Evolutionary conservation across 495 filamentous ascomycete species (phyloP).

Genomic region (Lasiosphaeris hirsuta): DNA sequence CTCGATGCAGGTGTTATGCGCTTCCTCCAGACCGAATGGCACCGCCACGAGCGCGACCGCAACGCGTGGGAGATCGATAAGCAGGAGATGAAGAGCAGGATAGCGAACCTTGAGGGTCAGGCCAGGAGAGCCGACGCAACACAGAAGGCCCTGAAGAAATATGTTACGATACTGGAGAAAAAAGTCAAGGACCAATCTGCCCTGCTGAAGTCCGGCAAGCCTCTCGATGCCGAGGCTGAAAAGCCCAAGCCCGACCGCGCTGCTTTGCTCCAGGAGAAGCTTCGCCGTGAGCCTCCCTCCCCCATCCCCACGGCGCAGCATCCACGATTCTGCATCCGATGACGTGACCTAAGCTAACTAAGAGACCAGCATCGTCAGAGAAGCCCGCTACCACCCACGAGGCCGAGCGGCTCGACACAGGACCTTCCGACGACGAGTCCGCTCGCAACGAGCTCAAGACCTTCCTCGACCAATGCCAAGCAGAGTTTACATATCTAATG

Average conservation of each 20-base stretch:
- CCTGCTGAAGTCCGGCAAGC: constrained; percentile 38
- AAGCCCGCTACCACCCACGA: constrained; percentile 12
- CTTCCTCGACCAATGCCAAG: constrained; percentile 60
- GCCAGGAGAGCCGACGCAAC: constrained; percentile 77
- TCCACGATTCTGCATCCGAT: too few relatives aligned
- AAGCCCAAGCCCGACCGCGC: constrained; percentile 44
- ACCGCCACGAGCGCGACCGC: constrained; percentile 93
- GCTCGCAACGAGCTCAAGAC: constrained; percentile 56
- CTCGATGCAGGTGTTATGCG: constrained; percentile 83
- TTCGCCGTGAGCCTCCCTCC: constrained; percentile 31
- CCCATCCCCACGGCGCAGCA: background rate
- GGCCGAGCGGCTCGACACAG: constrained; percentile 21
- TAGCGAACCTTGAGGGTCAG: constrained; percentile 92
- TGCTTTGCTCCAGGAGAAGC: constrained; percentile 45
- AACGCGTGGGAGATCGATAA: constrained; percentile 99
- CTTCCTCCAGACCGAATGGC: constrained; percentile 98
- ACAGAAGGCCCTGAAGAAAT: constrained; percentile 82
- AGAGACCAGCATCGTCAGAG: constrained; percentile 22
- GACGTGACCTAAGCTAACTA: background rate
- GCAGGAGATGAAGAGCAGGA: constrained; percentile 98
- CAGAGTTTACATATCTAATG: constrained; percentile 64
- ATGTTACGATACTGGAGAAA: constrained; percentile 84
- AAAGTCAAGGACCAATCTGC: constrained; percentile 73
- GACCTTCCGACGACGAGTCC: constrained; percentile 48
- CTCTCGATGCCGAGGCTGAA: constrained; percentile 20